These are phyloP conservation scores for Botrytis deweyae DNA, from an alignment of 2,329 filamentous ascomycete genomes.

Conservation along the genomic window DNA sequence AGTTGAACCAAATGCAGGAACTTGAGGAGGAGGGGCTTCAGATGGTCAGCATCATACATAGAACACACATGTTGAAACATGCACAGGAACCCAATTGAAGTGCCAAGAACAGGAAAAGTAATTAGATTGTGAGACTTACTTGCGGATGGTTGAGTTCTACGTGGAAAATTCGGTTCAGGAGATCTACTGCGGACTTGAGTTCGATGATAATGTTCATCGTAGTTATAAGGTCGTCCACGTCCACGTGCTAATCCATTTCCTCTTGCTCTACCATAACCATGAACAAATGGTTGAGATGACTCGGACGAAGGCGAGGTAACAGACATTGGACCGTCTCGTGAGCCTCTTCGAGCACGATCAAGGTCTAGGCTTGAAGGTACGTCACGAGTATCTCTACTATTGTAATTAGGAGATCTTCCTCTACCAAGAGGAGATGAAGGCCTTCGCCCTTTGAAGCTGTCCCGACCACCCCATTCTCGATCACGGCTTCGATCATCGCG, in stretches of 20 bases:
- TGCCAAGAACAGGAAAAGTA: not conserved
- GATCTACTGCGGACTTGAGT: conserved; percentile 37
- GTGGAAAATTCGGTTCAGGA: conserved; percentile 34
- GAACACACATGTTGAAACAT: not conserved
- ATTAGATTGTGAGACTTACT: conserved; percentile 28
- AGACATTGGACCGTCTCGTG: conserved; percentile 70
- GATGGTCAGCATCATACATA: not conserved
- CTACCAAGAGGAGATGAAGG: conserved; percentile 61
- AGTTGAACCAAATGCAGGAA: conserved; percentile 53
- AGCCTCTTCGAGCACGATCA: conserved; percentile 65
- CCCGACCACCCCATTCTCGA: conserved; percentile 29
- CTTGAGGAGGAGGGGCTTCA: conserved; percentile 48
- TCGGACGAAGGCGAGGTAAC: conserved; percentile 71
- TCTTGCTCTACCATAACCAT: conserved; percentile 52
- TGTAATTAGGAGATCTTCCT: conserved; percentile 66
- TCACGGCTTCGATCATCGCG: conserved; percentile 26
- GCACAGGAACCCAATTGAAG: not conserved
- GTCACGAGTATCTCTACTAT: conserved; percentile 50
- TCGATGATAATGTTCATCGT: conserved; percentile 56
- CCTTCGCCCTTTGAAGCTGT: conserved; percentile 54
- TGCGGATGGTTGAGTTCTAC: conserved; percentile 47
- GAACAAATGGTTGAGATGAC: conserved; percentile 43
- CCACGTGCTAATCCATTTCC: conserved; percentile 49
- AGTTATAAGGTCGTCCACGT: conserved; percentile 47
- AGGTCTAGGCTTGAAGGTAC: conserved; percentile 63